phyloP scores from a whole-genome alignment of 2,329 filamentous ascomycete genomes.

The Coniochaeta sp. region DNA sequence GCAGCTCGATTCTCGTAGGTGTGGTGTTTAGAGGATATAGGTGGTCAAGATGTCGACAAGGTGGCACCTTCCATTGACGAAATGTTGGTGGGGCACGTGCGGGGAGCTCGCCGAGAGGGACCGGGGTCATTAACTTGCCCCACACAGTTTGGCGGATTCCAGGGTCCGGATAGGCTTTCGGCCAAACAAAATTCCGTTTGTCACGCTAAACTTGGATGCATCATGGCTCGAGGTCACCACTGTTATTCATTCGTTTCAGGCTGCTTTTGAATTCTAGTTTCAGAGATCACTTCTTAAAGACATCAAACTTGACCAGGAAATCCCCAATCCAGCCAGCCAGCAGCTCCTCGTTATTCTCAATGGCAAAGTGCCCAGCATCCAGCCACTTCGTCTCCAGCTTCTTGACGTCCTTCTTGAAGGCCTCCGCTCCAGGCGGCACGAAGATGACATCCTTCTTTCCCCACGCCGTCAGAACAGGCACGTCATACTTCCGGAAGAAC shows the following conservation, averaged over 20 bases:
- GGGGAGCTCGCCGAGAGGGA: neutral
- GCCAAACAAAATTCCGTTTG: neutral
- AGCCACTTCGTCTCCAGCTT: constrained; percentile 40
- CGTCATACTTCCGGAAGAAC: constrained; percentile 41
- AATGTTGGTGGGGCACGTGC: constrained; percentile 3
- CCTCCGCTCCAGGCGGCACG: constrained; percentile 42
- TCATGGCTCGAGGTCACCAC: too few relatives aligned
- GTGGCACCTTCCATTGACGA: neutral
- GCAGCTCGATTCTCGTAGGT: neutral
- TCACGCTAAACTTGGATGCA: too few relatives aligned
- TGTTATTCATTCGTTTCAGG: too few relatives aligned
- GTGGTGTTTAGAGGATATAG: neutral
- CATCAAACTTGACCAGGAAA: constrained; percentile 19
- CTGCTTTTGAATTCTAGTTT: neutral
- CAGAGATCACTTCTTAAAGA: constrained; percentile 12
- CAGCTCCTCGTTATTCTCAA: constrained; percentile 25
- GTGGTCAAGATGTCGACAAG: neutral
- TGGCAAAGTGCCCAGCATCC: constrained; percentile 51
- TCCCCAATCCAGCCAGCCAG: constrained; percentile 19
- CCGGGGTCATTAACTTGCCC: too few relatives aligned
- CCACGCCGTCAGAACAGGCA: constrained; percentile 52
- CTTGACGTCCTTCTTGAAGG: constrained; percentile 41
- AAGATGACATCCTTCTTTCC: constrained; percentile 50
- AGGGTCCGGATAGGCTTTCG: neutral
- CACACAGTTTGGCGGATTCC: neutral